Evolutionary conservation across 2,329 filamentous ascomycete species (phyloP), one percentile per base, ranked within the genome.

Genomic region (Aspergillus persii): DNA sequence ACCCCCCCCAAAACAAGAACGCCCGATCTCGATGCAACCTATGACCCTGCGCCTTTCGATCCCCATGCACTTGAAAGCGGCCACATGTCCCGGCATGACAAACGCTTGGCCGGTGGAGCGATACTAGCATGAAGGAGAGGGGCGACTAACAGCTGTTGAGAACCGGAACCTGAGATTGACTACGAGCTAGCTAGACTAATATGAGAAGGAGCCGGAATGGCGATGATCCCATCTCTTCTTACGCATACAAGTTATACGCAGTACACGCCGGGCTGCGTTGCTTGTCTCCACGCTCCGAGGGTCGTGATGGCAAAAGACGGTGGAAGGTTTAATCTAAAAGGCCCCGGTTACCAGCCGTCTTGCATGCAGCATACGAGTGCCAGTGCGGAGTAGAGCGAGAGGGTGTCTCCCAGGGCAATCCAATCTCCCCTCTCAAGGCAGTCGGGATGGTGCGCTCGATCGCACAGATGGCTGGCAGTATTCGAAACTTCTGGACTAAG

Each of bases 51-150:
- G 52, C 56, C 48, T 56, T 56, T 63, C 61, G 58, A 63, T 61
- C 57, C 46, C 57, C 62, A 66, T 67, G 62, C 66, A 65, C 59
- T 66, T 11, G 61, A 61, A 61, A 67, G 59, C 61, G 63, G 61
- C 66, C 65, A 68, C 66, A 68, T 68, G 64, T 68, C 64, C 63
- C 50, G 53, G 54, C 61, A 63, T 53, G 56, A 58, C 27, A 39
- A 56, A 52, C 54, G 56, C 57, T 57, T 61, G 62, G 58, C 55
- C 60, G 56, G 61, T 51, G 57, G 50, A 51, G 41, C 39, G 31
- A 49, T 61, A 50, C 53, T 50, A 56, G 47, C 54, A 48, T 46
- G 39, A 50, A 41, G 12, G 36, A 41, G 36, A 41, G 36, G 36
- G 36, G 36, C 36, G 36, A 41, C 53, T 50, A 50, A 55, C 30